Conservation (phyloP, 495 filamentous ascomycete species). For the Neurospora sp. region DNA sequence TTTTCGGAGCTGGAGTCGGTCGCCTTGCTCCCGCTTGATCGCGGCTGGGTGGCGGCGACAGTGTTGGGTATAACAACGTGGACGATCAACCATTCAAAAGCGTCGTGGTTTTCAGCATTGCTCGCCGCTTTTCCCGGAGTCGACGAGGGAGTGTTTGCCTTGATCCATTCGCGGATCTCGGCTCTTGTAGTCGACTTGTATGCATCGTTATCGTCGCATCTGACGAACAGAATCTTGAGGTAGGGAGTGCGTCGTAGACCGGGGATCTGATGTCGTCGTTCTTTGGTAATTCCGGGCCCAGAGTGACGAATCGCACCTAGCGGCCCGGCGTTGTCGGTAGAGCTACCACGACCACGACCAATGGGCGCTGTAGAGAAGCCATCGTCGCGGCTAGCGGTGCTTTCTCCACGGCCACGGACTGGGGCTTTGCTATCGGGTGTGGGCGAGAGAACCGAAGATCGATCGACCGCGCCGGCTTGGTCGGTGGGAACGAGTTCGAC, state of each 20-base stretch:
- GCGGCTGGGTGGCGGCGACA: constrained; percentile 58
- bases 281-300: constrained; percentile 12
- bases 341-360: constrained; percentile 13
- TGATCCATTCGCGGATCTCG: constrained; percentile 83
- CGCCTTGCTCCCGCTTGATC: constrained; percentile 29
- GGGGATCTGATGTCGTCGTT: constrained; percentile 88
- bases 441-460: constrained; percentile 27
- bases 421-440: constrained; percentile 24
- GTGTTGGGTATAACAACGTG: constrained; percentile 83
- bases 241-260: constrained; percentile 90
- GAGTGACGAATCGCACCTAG: not conserved
- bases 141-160: constrained; percentile 50
- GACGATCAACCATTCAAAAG: constrained; percentile 92
- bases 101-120: constrained; percentile 72
- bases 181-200: constrained; percentile 75
- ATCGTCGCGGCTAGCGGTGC: constrained; percentile 33
- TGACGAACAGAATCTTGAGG: constrained; percentile 76
- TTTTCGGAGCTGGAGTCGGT: constrained; percentile 32
- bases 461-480: constrained; percentile 9
- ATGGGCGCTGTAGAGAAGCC: constrained; percentile 38
- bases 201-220: constrained; percentile 88
- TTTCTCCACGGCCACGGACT: constrained; percentile 30
- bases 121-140: constrained; percentile 36
- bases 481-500: constrained; percentile 66
- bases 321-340: constrained; percentile 21